Conservation (phyloP, 805 yeast species). For the Zygosaccharomyces bisporus region DNA sequence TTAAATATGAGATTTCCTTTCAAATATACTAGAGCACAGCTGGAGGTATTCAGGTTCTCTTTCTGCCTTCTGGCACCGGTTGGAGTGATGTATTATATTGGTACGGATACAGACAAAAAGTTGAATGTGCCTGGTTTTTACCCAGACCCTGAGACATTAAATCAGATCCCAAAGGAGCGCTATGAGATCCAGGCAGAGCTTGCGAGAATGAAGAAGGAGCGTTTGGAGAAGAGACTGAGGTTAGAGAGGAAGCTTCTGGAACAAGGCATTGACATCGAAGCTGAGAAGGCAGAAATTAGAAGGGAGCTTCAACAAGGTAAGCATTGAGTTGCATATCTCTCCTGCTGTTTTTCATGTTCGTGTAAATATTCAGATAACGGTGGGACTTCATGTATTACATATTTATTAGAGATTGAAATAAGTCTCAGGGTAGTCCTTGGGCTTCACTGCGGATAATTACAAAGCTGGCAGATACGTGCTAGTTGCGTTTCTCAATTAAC, state of each 20-base stretch:
- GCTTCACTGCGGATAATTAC: not conserved
- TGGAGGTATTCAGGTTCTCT: constrained; percentile 62
- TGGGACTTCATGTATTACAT: not conserved
- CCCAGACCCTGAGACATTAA: constrained; percentile 93
- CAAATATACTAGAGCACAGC: constrained; percentile 45
- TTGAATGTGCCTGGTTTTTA: constrained; percentile 91
- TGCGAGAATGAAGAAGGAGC: constrained; percentile 77
- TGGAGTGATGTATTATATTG: constrained; percentile 88
- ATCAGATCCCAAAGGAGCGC: constrained; percentile 89
- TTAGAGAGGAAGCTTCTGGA: constrained; percentile 68
- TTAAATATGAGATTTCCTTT: constrained; percentile 25
- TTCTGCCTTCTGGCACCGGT: constrained; percentile 84
- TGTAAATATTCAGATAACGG: constrained; percentile 2
- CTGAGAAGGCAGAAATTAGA: constrained; percentile 39
- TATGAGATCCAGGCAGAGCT: constrained; percentile 88
- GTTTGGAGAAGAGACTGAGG: constrained; percentile 66
- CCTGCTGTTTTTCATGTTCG: not conserved
- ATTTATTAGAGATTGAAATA: not conserved
- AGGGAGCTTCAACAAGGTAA: constrained; percentile 18
- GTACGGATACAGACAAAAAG: constrained; percentile 83
- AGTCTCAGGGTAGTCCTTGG: not conserved
- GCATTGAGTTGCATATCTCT: not conserved
- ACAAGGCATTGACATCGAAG: constrained; percentile 57
- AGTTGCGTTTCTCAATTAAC: not conserved
- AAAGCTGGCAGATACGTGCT: no score